Evolutionary conservation across 2,329 filamentous ascomycete species (phyloP).

Genomic region (Seiridium cupressi): DNA sequence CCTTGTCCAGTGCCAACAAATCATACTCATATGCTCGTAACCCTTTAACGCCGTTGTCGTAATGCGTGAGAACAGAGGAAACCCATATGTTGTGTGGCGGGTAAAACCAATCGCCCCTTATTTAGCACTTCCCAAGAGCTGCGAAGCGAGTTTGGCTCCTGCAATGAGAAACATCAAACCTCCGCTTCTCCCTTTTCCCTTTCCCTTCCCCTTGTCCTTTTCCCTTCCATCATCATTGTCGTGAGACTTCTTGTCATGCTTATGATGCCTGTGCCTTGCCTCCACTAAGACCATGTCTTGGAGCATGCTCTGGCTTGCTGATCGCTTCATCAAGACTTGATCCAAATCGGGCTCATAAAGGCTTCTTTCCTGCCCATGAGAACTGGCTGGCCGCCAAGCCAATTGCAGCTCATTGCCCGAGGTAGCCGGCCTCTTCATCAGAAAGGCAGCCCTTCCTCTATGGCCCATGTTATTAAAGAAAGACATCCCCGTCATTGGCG

Average conservation of each 20-base stretch:
- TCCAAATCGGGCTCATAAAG: neutral
- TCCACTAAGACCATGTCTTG: conserved; percentile 1
- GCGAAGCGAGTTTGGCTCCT: conserved; percentile 6
- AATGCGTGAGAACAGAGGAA: neutral
- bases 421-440: neutral
- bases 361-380: neutral
- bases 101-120: neutral
- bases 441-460: neutral
- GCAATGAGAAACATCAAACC: conserved; percentile 9
- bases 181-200: neutral
- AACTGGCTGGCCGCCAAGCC: neutral
- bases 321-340: conserved; percentile 5
- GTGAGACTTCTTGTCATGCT: neutral
- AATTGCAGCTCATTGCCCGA: conserved; percentile 4
- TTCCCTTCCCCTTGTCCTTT: neutral
- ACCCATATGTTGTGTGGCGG: neutral
- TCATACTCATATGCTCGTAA: too few relatives aligned
- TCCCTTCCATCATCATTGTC: too few relatives aligned
- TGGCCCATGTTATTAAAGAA: neutral
- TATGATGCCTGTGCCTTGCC: neutral
- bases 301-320: conserved; percentile 5
- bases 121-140: neutral
- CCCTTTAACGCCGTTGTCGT: neutral
- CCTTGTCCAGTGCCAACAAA: too few relatives aligned
- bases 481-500: conserved; percentile 8